Base-by-base conservation (phyloP, 2,329 filamentous ascomycete species). In the Pseudogymnoascus sp. region DNA sequence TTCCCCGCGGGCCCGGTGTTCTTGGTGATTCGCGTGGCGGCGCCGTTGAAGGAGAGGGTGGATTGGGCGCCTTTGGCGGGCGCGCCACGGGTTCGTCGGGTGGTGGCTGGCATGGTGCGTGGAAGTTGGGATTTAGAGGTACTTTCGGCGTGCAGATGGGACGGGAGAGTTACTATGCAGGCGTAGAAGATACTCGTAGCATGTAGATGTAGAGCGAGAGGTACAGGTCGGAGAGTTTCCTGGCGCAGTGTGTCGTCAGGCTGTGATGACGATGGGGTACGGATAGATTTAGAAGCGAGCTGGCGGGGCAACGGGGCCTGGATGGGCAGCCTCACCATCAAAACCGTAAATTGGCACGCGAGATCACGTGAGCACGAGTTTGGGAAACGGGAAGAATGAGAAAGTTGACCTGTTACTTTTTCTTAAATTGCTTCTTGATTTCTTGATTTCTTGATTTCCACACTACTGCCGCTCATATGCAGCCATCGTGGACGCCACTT, bases 21-120 rank as follows among this genome's bases (percentile, higher is more conserved):
- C 73, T 88, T 88, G 62, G 84, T 86, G 67, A 88, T 78, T 74
- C 80, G 79, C 66, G 76, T 77, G 38, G 79, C 77, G 65, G 79
- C 77, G 64, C 78, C 76, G 67, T 83, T 80, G 76, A 89, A 88
- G 39, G 84, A 82, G 67, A 88, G 81, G n/a, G 82, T 86, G 73
- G 86, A 83, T 62, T 76, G 74, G 52, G 74, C 68, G 66, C 77
- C 72, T 64, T 77, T 69, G 41, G 77, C 70, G 63, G 74, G 68
- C 28, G 75, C 70, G 49, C 71, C 68, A 30, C 68, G 66, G 61
- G 72, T 73, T 65, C 76, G 77, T 61, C 76, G 75, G 66, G 76
- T 76, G 58, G 72, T 66, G 35, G 75, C 69, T 55, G 78, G 75
- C 78, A 80, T 80, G 60, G n/a, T 66, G 42, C 19, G 7, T 41